Conservation (phyloP, 139 green algal species). For the Microglena sp. region DNA sequence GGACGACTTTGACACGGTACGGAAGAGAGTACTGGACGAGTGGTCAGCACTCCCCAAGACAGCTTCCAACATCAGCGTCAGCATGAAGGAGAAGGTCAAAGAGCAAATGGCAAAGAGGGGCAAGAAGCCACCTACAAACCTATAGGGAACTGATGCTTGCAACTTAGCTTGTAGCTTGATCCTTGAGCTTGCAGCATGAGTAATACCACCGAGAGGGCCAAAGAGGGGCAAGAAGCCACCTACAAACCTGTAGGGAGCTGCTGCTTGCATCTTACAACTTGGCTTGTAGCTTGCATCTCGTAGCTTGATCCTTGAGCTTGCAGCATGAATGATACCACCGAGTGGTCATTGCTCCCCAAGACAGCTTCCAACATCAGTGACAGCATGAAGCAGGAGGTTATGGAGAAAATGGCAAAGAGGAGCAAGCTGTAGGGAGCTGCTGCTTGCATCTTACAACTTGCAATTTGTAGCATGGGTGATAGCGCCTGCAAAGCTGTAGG, state of each 20-base stretch:
- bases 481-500: too few relatives aligned
- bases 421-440: not conserved
- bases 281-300: too few relatives aligned
- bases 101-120: constrained; percentile 25
- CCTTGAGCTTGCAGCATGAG: not conserved
- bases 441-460: not conserved
- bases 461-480: too few relatives aligned
- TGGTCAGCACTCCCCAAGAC: constrained; percentile 53
- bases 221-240: not conserved
- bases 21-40: constrained; percentile 42
- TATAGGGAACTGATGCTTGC: not conserved
- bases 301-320: not conserved
- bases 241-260: not conserved
- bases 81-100: constrained; percentile 52
- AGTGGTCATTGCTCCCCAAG: too few relatives aligned
- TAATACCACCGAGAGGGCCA: not conserved
- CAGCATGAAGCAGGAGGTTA: too few relatives aligned
- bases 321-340: not conserved
- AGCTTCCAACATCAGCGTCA: constrained; percentile 41
- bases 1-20: constrained; percentile 57
- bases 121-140: constrained; percentile 19
- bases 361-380: too few relatives aligned
- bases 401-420: too few relatives aligned
- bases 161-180: not conserved
- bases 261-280: not conserved